Percentiles rank a stretch among this genome's conserved stretches.
phyloP scores from a whole-genome alignment of 2,329 filamentous ascomycete genomes.

The Didymosphaeria variabile region DNA sequence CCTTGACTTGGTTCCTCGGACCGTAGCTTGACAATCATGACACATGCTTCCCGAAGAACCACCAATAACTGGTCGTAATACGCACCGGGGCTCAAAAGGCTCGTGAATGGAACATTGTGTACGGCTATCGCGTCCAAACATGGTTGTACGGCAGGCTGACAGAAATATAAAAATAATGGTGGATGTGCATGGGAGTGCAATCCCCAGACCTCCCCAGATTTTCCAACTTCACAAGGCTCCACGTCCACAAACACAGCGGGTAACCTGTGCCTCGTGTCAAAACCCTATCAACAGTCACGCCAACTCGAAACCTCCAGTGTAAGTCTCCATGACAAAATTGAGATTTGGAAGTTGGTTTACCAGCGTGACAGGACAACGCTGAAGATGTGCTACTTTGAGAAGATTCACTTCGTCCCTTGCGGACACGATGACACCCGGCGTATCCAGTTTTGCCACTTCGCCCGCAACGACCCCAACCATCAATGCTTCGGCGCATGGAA shows the following conservation, averaged over 20 bases:
- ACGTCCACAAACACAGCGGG: background rate
- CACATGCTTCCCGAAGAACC: background rate
- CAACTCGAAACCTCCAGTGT: background rate
- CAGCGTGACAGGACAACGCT: background rate
- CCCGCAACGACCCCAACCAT: conserved; percentile 75
- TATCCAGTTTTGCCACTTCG: conserved; percentile 77
- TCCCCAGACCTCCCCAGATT: conserved; percentile 20
- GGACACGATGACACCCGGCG: conserved; percentile 67
- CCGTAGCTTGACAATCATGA: background rate
- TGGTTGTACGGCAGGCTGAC: conserved; percentile 1
- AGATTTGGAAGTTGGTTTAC: background rate
- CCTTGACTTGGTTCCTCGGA: background rate
- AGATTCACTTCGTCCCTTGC: conserved; percentile 70
- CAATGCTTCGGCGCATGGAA: conserved; percentile 74
- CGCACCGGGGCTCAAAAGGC: background rate
- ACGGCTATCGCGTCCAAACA: background rate
- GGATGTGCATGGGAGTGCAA: conserved; percentile 11
- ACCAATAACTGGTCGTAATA: background rate
- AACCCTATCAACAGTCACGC: background rate
- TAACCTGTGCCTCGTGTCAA: conserved; percentile 10
- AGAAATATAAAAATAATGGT: conserved; percentile 23
- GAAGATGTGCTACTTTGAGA: conserved; percentile 75
- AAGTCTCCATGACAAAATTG: background rate
- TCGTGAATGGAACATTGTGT: background rate
- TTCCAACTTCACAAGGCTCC: background rate